Conservation (phyloP, 2,329 filamentous ascomycete genomes). For the Diplocarpon rosae region DNA sequence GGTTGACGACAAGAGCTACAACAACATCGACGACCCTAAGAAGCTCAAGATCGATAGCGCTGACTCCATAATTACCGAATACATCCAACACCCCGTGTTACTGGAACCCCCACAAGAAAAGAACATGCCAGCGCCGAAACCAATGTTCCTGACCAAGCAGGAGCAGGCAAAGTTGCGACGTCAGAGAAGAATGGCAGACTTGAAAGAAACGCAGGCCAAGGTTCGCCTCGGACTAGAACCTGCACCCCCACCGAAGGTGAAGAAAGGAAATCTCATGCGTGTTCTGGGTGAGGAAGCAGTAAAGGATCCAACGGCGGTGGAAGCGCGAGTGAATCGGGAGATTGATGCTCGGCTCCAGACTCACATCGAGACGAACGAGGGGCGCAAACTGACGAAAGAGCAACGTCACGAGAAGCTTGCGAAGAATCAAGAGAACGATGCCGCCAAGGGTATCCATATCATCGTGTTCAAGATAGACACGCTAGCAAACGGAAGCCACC, state of each 20-base stretch:
- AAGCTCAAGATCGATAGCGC: constrained; percentile 63
- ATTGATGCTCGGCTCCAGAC: constrained; percentile 75
- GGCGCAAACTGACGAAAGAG: constrained; percentile 80
- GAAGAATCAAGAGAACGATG: constrained; percentile 76
- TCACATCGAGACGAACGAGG: constrained; percentile 71
- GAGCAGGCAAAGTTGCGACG: constrained; percentile 87
- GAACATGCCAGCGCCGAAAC: constrained; percentile 65
- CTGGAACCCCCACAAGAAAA: constrained; percentile 88
- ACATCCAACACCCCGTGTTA: constrained; percentile 85
- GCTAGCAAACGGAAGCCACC: constrained; percentile 84
- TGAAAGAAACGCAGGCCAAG: constrained; percentile 95
- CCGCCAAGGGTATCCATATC: constrained; percentile 72
- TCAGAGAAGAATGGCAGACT: constrained; percentile 79
- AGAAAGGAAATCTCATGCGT: constrained; percentile 95
- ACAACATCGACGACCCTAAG: constrained; percentile 50
- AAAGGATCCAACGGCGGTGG: constrained; percentile 93
- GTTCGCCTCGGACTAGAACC: constrained; percentile 83
- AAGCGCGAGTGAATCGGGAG: constrained; percentile 85
- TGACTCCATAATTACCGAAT: constrained; percentile 83
- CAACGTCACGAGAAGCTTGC: constrained; percentile 75
- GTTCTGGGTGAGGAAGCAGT: constrained; percentile 79
- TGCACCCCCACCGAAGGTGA: constrained; percentile 88
- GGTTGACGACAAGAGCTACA: constrained; percentile 64
- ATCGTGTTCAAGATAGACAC: constrained; percentile 83
- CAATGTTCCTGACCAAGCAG: constrained; percentile 83